These are phyloP conservation scores for Hortiboletus rubellus DNA, from an alignment of 1,284 basidiomycete genomes.

Conservation along the genomic window DNA sequence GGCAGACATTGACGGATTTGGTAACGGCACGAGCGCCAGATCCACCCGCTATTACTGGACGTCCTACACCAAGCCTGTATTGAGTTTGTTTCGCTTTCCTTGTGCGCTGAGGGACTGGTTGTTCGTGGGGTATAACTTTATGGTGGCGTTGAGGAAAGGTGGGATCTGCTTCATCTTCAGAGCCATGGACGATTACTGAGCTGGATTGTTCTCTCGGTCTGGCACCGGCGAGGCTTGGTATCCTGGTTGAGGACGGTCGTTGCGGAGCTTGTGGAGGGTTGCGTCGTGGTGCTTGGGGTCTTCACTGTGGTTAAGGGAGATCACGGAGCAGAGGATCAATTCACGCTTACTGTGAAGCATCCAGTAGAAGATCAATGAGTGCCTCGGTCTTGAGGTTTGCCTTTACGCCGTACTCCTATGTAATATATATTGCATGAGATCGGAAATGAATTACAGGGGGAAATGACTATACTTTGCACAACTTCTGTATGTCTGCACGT, in stretches of 20 bases:
- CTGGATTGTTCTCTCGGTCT: constrained; percentile 41
- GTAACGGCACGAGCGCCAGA: constrained; percentile 63
- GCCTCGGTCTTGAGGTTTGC: constrained; percentile 78
- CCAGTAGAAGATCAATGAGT: constrained; percentile 69
- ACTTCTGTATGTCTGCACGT: constrained; percentile 65
- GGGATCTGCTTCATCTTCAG: constrained; percentile 49
- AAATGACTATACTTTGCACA: constrained; percentile 63
- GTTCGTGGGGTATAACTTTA: constrained; percentile 27
- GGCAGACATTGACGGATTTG: constrained; percentile 52
- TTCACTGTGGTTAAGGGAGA: constrained; percentile 15
- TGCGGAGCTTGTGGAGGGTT: constrained; percentile 34
- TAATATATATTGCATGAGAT: constrained; percentile 26
- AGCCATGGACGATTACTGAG: constrained; percentile 51
- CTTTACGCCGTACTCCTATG: constrained; percentile 70
- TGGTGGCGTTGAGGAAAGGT: constrained; percentile 15
- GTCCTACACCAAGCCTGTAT: constrained; percentile 67
- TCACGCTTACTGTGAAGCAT: constrained; percentile 46
- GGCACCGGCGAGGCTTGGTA: constrained; percentile 37
- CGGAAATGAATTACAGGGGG: constrained; percentile 12
- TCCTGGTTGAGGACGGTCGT: constrained; percentile 46
- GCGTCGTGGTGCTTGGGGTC: constrained; percentile 28
- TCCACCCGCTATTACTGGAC: constrained; percentile 62
- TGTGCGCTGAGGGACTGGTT: constrained; percentile 42
- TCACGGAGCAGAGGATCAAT: neutral
- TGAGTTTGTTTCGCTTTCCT: constrained; percentile 73